Evolutionary conservation across 768 basidiomycete species (phyloP).

Genomic region (Tylopilus vinaceipallidus): DNA sequence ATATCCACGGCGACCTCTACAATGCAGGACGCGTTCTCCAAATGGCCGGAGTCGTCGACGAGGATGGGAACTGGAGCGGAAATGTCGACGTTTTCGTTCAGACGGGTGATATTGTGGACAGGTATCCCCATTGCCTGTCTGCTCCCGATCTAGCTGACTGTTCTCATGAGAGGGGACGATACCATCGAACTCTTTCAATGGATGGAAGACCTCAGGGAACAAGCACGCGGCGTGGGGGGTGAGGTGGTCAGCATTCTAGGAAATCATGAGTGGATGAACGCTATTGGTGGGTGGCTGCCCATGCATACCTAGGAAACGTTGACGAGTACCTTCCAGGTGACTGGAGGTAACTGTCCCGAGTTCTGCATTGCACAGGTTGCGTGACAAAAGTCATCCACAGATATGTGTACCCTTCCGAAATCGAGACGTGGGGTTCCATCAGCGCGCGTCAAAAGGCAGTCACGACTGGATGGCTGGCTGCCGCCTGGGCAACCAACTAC

Average conservation of each 20-base stretch:
- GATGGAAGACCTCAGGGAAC: conserved; percentile 79
- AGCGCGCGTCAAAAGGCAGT: conserved; percentile 71
- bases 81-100: conserved; percentile 86
- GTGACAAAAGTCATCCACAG: conserved; percentile 37
- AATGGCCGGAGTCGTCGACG: conserved; percentile 76
- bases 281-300: conserved; percentile 50
- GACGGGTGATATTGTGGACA: conserved; percentile 93
- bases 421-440: conserved; percentile 76
- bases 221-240: conserved; percentile 70
- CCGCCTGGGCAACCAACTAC: conserved; percentile 84
- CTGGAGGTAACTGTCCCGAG: conserved; percentile 60
- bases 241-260: conserved; percentile 77
- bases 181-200: conserved; percentile 81
- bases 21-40: conserved; percentile 80
- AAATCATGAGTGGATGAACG: conserved; percentile 98
- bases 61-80: conserved; percentile 75
- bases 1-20: conserved; percentile 84
- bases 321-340: conserved; percentile 51
- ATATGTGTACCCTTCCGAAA: conserved; percentile 82
- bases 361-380: neutral
- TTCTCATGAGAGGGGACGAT: conserved; percentile 69
- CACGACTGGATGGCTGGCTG: conserved; percentile 73
- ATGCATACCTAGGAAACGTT: conserved; percentile 5
- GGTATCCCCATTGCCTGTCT: conserved; percentile 44
- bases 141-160: conserved; percentile 10